Evolutionary conservation across 2,329 filamentous ascomycete genomes (phyloP).

Genomic region (Phyllosticta ampelicida): DNA sequence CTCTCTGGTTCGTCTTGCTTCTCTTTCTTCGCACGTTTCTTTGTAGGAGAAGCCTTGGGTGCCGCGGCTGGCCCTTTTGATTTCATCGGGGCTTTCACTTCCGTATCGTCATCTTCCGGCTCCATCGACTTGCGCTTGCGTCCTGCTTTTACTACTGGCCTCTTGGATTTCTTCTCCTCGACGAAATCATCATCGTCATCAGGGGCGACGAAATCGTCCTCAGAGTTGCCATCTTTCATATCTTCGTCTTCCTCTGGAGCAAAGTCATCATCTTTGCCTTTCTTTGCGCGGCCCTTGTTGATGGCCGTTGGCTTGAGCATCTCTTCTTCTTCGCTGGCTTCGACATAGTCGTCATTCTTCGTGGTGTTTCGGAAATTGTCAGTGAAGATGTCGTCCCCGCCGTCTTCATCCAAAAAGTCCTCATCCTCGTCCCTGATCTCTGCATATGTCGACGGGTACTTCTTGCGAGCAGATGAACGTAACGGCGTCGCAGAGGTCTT

Average conservation of each 20-base stretch:
- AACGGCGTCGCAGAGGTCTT: conserved; percentile 24
- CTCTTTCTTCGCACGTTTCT: conserved; percentile 53
- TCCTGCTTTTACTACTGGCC: conserved; percentile 21
- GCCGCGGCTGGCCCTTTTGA: conserved; percentile 14
- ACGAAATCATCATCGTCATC: conserved; percentile 33
- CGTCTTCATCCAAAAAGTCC: conserved; percentile 36
- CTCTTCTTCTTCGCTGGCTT: conserved; percentile 21
- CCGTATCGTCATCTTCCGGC: conserved; percentile 41
- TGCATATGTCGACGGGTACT: conserved; percentile 32
- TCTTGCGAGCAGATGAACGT: conserved; percentile 28
- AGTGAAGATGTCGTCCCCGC: conserved; percentile 74
- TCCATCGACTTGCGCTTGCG: conserved; percentile 49
- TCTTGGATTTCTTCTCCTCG: conserved; percentile 30
- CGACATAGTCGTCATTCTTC: conserved; percentile 54
- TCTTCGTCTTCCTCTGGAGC: conserved; percentile 38
- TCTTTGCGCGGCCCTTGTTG: conserved; percentile 32
- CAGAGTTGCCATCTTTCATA: conserved; percentile 41
- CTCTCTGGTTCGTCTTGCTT: conserved; percentile 58
- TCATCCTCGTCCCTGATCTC: conserved; percentile 55
- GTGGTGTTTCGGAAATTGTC: conserved; percentile 47
- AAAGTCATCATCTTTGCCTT: conserved; percentile 32
- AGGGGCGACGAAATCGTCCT: conserved; percentile 35
- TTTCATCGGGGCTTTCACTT: conserved; percentile 37
- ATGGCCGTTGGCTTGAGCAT: conserved; percentile 27
- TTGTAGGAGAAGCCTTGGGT: conserved; percentile 39